Base-by-base conservation (phyloP, 352 stramenopile species). In the Globisporangium apiculatum region DNA sequence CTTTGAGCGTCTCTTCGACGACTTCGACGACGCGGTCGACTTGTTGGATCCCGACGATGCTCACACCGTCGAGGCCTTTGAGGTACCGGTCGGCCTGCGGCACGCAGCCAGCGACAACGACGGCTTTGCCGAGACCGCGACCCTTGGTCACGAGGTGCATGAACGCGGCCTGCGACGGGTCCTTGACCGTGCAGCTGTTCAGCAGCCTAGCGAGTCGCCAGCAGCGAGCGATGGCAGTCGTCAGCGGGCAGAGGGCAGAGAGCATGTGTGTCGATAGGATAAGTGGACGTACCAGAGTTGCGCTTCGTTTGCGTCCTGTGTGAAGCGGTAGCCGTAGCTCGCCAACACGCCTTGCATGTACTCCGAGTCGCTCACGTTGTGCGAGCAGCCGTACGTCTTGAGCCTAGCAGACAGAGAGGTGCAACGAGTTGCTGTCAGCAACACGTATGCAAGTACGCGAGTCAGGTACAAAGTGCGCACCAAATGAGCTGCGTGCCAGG, bases 131-230 rank as follows among this genome's bases (percentile, higher is more conserved):
- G 45, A 85, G 71, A 24, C 70, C 70, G 40, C 85, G 74, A n/a
- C 67, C 89, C 66, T 96, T 88, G 61, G 83, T 51, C 14, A 92
- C 87, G 59, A 97, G 64, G 62, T 97, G 88, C 69, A 95, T 86
- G 70, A 97, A 97, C 24, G 79, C 86, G 0, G 78, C 81, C 58
- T 97, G 82, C n/a, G 76, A 94, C 40, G 91, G 91, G 63, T 97
- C 88, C 63, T 98, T 98, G 48, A 98, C 91, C 7, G 91, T 98
- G 72, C 91, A 98, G 67, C 84, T 96, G 58, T 97, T 97, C 24
- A 98, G 66, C 18, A 98, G 61, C 73, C 72, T 81, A 49, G 42
- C 11, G 11, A 15, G n/a, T 5, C 11, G 38, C 42, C 12, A 47
- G 42, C 18, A 14, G 12, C 5, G 5, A n/a, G 4, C 4, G 5